Base-by-base conservation (phyloP, 352 stramenopile species). In the Pythium guiyangense region DNA sequence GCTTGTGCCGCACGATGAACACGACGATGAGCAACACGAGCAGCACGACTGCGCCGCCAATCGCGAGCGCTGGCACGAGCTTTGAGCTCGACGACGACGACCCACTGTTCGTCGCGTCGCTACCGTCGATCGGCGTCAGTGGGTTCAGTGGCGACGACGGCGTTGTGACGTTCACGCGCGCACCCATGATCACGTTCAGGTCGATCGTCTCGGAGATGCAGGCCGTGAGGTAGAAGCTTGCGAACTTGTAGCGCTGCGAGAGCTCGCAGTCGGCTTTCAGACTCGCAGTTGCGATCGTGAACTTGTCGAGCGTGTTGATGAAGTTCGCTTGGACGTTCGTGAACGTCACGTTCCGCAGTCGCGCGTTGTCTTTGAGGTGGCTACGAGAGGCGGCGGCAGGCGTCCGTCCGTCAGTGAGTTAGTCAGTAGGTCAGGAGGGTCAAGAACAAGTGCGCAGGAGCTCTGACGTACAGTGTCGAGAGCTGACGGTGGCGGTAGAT, bases 261-360 rank as follows among this genome's bases (percentile, higher is more conserved):
- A 18, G 3, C 10, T 6, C 6, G 20, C 44, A 49, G 44, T 49
- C 44, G 20, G 20, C 18, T 15, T 15, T n/a, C 6, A 49, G 44
- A 49, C 44, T 34, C 22, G 44, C 4, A 8, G n/a, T n/a, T 9
- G 22, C n/a, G 22, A 49, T 49, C 4, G 9, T 5, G 25, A 49
- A 49, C 1, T 29, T 17, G 4, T 15, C 6, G 10, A 49, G 44
- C 20, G n/a, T 49, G 20, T 22, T 15, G 20, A 54, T 11, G 20
- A 54, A 54, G 35, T 43, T 54, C 10, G 49, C 49, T 31, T 54
- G 26, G 9, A 17, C 20, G n/a, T 26, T 54, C 27, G 49, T 54
- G 49, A 54, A 54, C 35, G 49, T n/a, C 6, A 54, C 29, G 22
- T 49, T 29, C 42, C 9, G n/a, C 15, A 52, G n/a, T 3, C 20